Percentiles rank a stretch among this genome's conserved stretches.
These are phyloP conservation scores for Toxoplasma gondii DNA, from an alignment of 169 alveolate species.

Conservation along the genomic window DNA sequence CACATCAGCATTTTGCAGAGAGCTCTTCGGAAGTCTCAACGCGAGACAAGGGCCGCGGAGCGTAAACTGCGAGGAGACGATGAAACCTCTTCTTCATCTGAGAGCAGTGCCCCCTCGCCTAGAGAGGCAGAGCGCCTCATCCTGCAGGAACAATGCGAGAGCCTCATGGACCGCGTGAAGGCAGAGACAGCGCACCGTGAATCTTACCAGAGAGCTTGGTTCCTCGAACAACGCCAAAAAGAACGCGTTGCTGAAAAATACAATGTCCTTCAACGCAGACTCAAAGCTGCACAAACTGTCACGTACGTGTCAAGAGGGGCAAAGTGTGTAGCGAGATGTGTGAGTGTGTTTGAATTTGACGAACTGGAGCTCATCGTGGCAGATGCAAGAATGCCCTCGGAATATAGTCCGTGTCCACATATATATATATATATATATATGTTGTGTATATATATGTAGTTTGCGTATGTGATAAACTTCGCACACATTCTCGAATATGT, in stretches of 20 bases:
- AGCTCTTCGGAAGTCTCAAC: constrained; percentile 31
- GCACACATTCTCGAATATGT: neutral
- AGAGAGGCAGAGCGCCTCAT: neutral
- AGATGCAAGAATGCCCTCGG: too few species aligned
- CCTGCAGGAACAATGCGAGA: constrained; percentile 24
- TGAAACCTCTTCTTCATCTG: neutral
- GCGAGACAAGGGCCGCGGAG: neutral
- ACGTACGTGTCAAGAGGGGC: neutral
- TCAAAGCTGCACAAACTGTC: neutral
- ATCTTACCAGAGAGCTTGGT: neutral
- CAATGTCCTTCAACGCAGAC: neutral
- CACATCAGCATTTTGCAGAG: constrained; percentile 54
- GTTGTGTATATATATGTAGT: too few species aligned
- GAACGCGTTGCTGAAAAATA: neutral
- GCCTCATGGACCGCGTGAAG: neutral
- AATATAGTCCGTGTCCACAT: too few species aligned
- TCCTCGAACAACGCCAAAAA: neutral
- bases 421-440: too few species aligned
- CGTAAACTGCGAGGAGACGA: neutral
- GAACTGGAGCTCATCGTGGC: too few species aligned
- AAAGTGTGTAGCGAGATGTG: too few species aligned
- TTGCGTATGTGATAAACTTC: neutral
- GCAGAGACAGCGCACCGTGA: neutral
- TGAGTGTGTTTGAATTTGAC: too few species aligned
- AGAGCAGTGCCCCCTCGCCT: neutral